Evolutionary conservation across 2,329 filamentous ascomycete species (phyloP), one percentile per base, ranked within the genome.

Genomic region (Venturia nashicola): DNA sequence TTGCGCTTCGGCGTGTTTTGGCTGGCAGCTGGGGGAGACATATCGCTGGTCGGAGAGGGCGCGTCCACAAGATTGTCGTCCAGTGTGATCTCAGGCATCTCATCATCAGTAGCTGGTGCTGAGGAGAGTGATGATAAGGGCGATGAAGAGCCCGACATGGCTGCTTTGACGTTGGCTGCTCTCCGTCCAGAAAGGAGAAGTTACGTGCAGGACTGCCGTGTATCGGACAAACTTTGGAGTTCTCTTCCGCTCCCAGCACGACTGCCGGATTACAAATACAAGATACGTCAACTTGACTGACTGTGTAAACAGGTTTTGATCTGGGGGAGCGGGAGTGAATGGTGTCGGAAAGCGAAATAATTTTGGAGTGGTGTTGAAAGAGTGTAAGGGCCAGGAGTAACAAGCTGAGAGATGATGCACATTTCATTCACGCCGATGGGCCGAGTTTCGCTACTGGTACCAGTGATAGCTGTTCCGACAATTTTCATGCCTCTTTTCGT

Each of bases 1-100:
- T 94, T 95, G 70, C 85, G 81, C 76, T 82, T 83, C 70, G 81
- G 76, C 12, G 40, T 62, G n/a, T 63, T 51, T 9, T 63, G 39
- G 39, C 43, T 61, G 32, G 59, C 23, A 34, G 61, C 16, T 66
- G 81, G 71, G 65, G 74, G 71, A 8, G 51, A 36, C 54, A 61
- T 61, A 7, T 65, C 43, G 54, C 20, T 40, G 42, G 61, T n/a
- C n/a, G 39, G 42, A 23, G 61, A 59, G 54, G 46, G 46, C 51
- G 46, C 39, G 20, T 42, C 32, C 20, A 40, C 23, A 27, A 36
- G 23, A 6, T 20, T 51, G 55, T 68, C 68, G 66, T 68, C 71
- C 68, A 69, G 66, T 34, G 67, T 64, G 32, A 71, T 67, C 57
- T 70, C 65, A 11, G 70, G 68, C 71, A 74, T 72, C 69, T 86